Conservation (phyloP, 768 basidiomycete species). For the Leccinellum luteum region DNA sequence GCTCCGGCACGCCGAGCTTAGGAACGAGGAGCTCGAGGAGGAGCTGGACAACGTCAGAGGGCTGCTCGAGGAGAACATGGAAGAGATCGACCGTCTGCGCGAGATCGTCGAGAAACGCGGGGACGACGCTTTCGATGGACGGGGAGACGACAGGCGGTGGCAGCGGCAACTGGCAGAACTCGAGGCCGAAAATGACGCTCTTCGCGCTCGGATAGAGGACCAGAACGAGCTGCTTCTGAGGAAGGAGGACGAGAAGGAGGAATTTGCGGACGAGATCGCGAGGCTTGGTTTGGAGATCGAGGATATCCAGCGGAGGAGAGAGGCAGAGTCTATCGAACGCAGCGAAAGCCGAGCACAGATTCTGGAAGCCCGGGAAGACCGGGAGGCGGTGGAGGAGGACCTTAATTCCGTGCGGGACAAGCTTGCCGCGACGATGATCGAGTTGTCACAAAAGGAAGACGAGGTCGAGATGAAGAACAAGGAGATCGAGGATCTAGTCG, state of each 20-base stretch:
- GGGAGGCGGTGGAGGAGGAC: constrained; percentile 78
- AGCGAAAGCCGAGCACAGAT: constrained; percentile 71
- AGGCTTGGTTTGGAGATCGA: constrained; percentile 65
- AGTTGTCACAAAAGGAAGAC: constrained; percentile 83
- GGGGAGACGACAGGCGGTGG: constrained; percentile 42
- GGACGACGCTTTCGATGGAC: constrained; percentile 40
- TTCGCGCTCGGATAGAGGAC: constrained; percentile 56
- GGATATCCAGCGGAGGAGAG: constrained; percentile 55
- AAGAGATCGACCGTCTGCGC: constrained; percentile 74
- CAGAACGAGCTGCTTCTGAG: constrained; percentile 52
- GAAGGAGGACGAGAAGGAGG: constrained; percentile 70
- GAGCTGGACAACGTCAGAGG: constrained; percentile 69
- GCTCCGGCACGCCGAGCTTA: constrained; percentile 53
- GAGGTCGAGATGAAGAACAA: constrained; percentile 76
- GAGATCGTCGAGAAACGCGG: constrained; percentile 63
- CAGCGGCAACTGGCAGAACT: constrained; percentile 54
- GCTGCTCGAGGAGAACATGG: constrained; percentile 76
- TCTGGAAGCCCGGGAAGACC: constrained; percentile 67
- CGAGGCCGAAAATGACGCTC: constrained; percentile 61
- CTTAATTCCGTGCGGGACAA: constrained; percentile 72
- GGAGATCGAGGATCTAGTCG: constrained; percentile 76
- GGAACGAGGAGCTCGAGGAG: constrained; percentile 69
- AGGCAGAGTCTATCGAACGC: constrained; percentile 64
- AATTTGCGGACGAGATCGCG: constrained; percentile 64
- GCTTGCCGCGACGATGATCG: constrained; percentile 76